These are phyloP conservation scores for Piloderma croceum DNA, from an alignment of 768 basidiomycete species.

Conservation along the genomic window DNA sequence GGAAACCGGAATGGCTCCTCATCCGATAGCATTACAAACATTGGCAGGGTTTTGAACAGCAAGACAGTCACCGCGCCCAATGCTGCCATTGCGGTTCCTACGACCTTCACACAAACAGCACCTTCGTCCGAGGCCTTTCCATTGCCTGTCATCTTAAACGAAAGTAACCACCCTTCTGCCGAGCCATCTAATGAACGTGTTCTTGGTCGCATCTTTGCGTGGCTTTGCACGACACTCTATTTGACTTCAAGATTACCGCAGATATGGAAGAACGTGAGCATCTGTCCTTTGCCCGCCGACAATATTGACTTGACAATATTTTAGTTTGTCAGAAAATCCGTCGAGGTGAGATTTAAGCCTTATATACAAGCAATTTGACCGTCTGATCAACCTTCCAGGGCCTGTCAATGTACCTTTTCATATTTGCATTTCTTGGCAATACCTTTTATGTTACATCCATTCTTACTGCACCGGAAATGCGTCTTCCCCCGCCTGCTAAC, in stretches of 20 bases:
- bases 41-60: constrained; percentile 46
- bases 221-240: constrained; percentile 91
- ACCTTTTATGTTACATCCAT: constrained; percentile 89
- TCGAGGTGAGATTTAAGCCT: constrained; percentile 48
- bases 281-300: neutral
- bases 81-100: neutral
- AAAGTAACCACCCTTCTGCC: constrained; percentile 18
- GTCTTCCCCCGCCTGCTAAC: constrained; percentile 52
- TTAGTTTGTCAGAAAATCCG: constrained; percentile 84
- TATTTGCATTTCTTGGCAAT: constrained; percentile 93
- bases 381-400: constrained; percentile 49
- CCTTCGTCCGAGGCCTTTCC: constrained; percentile 3
- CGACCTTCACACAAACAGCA: too few relatives aligned
- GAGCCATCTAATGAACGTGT: constrained; percentile 46
- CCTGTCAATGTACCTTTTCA: constrained; percentile 87
- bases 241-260: constrained; percentile 92
- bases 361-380: neutral
- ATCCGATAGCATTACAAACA: constrained; percentile 23
- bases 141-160: constrained; percentile 12
- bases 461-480: constrained; percentile 64
- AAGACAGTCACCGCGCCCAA: neutral
- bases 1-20: constrained; percentile 24
- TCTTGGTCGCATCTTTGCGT: constrained; percentile 88
- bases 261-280: constrained; percentile 92
- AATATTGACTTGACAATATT: constrained; percentile 2